These are phyloP conservation scores for Ceratocystis huliohia DNA, from an alignment of 2,329 filamentous ascomycete genomes.

Conservation along the genomic window DNA sequence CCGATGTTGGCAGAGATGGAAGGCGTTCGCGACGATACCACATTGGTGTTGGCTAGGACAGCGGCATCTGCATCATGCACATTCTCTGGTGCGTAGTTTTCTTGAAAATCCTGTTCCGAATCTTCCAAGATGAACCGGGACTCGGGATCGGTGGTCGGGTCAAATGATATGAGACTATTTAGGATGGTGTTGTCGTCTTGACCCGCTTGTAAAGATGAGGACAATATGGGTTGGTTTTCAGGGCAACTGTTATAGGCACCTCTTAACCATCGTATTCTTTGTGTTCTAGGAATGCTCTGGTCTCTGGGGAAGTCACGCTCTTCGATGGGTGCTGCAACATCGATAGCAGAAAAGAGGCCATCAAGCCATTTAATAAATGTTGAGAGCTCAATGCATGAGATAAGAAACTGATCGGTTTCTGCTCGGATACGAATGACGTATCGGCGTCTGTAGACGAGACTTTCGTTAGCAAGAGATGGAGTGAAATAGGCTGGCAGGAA, in stretches of 20 bases:
- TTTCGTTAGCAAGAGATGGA: not conserved
- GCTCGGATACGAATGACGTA: slow-evolving; percentile 60
- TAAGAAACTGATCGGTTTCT: slow-evolving; percentile 60
- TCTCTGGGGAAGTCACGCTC: slow-evolving; percentile 53
- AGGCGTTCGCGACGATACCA: slow-evolving; percentile 23
- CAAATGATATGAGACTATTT: not conserved
- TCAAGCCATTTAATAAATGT: slow-evolving; percentile 59
- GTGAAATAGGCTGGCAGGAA: not conserved
- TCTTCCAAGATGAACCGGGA: slow-evolving; percentile 16
- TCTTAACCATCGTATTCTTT: slow-evolving; percentile 40
- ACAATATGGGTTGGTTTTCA: slow-evolving; percentile 26
- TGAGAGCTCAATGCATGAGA: slow-evolving; percentile 52
- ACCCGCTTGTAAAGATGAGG: not conserved
- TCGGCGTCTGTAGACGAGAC: slow-evolving; percentile 33
- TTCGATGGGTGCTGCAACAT: slow-evolving; percentile 57
- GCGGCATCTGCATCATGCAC: slow-evolving; percentile 7
- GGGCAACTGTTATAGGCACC: slow-evolving; percentile 26
- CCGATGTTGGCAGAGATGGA: not conserved
- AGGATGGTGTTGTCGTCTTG: not conserved
- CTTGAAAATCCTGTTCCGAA: slow-evolving; percentile 21
- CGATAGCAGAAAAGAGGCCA: slow-evolving; percentile 57
- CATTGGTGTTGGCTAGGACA: slow-evolving; percentile 13
- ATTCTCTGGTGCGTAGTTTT: slow-evolving; percentile 21
- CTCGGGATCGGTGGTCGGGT: not conserved
- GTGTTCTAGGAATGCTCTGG: slow-evolving; percentile 47